Percentiles rank a stretch among this genome's conserved stretches.
phyloP scores from a whole-genome alignment of 2,329 filamentous ascomycete genomes.

The Calonectria pseudoturangicola region DNA sequence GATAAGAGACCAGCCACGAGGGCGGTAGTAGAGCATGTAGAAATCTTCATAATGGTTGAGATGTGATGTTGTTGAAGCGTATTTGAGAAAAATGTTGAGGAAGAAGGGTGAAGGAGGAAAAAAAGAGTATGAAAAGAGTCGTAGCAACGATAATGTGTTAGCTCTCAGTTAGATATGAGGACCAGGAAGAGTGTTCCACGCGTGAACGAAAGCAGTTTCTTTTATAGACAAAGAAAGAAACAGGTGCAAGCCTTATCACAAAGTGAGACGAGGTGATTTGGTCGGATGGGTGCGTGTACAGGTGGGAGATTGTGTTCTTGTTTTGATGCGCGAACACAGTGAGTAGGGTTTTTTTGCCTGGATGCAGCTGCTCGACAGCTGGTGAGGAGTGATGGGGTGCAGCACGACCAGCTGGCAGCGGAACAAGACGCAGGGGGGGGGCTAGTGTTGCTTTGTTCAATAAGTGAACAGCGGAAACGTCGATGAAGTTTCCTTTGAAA shows the following conservation, averaged over 20 bases:
- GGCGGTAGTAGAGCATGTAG: conserved; percentile 44
- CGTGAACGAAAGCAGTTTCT: conserved; percentile 41
- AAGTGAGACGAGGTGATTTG: conserved; percentile 37
- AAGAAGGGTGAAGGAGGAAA: conserved; percentile 19
- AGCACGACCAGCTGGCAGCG: conserved; percentile 23
- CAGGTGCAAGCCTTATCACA: conserved; percentile 46
- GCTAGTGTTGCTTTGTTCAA: conserved; percentile 13
- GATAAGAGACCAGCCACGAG: conserved; percentile 57
- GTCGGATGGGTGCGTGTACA: conserved; percentile 27
- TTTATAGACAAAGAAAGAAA: conserved; percentile 45
- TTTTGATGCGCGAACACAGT: conserved; percentile 44
- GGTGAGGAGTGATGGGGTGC: conserved; percentile 46
- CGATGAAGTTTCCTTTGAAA: conserved; percentile 27
- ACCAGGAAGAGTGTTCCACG: conserved; percentile 33
- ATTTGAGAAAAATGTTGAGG: conserved; percentile 16
- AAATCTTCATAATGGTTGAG: conserved; percentile 50
- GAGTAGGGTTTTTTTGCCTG: conserved; percentile 40
- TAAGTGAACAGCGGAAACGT: conserved; percentile 22
- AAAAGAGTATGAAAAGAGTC: background rate
- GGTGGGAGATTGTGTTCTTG: conserved; percentile 33
- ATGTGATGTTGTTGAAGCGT: conserved; percentile 18
- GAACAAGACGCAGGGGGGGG: conserved; percentile 1
- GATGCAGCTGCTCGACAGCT: conserved; percentile 42
- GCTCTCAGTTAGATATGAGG: conserved; percentile 42
- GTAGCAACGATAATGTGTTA: conserved; percentile 28